A percentile compares a stretch with the other conserved stretches of the same genome.
These are phyloP conservation scores for Penicillium turbatum DNA, from an alignment of 495 filamentous ascomycete species.

Conservation along the genomic window DNA sequence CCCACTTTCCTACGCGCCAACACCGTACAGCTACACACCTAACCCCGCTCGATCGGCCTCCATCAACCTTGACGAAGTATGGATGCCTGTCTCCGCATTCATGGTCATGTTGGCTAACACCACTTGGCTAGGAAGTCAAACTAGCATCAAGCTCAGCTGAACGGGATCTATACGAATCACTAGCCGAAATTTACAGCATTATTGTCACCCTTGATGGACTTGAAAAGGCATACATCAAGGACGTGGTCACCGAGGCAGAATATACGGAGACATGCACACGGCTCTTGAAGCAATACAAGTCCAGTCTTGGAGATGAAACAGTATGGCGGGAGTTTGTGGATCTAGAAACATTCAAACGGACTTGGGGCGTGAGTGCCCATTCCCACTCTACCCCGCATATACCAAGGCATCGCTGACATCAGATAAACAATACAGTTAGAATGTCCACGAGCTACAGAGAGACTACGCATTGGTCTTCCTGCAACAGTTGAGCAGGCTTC, in stretches of 20 bases:
- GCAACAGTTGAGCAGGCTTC: conserved; percentile 57
- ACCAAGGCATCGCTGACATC: conserved; percentile 5
- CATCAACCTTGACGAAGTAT: conserved; percentile 88
- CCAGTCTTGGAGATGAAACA: conserved; percentile 79
- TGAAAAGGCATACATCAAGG: conserved; percentile 94
- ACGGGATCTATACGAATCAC: conserved; percentile 89
- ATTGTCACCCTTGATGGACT: conserved; percentile 92
- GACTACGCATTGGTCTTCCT: conserved; percentile 82
- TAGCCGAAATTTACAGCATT: conserved; percentile 97
- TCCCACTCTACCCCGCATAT: neutral
- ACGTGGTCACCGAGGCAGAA: conserved; percentile 84
- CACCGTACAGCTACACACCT: conserved; percentile 85
- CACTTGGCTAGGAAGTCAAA: conserved; percentile 77
- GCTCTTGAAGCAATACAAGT: conserved; percentile 94
- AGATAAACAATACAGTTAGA: conserved; percentile 60
- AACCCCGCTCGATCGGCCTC: conserved; percentile 73
- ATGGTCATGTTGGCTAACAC: conserved; percentile 17
- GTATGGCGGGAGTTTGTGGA: conserved; percentile 80
- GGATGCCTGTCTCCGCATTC: conserved; percentile 5
- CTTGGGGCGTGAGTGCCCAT: conserved; percentile 70
- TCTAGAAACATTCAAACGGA: conserved; percentile 87
- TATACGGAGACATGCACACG: conserved; percentile 95
- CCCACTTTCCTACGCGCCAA: conserved; percentile 73
- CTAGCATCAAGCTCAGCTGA: conserved; percentile 78
- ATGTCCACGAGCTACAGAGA: conserved; percentile 88